phyloP scores from a whole-genome alignment of 2,329 filamentous ascomycete genomes.

The Diatrype stigma region DNA sequence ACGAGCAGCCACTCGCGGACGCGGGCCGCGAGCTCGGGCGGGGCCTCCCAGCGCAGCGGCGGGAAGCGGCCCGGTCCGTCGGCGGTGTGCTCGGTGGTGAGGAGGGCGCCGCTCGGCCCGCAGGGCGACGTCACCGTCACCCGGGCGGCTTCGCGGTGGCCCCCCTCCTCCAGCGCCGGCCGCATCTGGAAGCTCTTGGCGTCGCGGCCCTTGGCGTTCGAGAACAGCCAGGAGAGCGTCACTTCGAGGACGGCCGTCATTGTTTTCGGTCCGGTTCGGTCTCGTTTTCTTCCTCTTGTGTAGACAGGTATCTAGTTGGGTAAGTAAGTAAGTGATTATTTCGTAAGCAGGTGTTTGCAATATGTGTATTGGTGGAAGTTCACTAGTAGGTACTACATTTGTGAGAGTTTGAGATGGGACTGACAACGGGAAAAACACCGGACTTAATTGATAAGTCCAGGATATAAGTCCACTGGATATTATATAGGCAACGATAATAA shows the following conservation, averaged over 20 bases:
- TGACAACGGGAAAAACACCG: background rate
- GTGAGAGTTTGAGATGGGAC: too few relatives aligned
- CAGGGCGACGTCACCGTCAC: conserved; percentile 35
- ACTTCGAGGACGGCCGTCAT: conserved; percentile 27
- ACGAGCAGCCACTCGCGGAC: conserved; percentile 44
- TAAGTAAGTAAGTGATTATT: too few relatives aligned
- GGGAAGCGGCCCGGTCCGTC: conserved; percentile 38
- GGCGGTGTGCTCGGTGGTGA: conserved; percentile 34
- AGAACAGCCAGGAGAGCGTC: conserved; percentile 35
- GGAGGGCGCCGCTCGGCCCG: conserved; percentile 31
- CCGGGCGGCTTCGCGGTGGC: conserved; percentile 29
- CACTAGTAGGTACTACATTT: too few relatives aligned
- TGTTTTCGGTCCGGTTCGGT: background rate
- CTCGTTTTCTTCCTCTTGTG: too few relatives aligned
- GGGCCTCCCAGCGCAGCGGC: conserved; percentile 34
- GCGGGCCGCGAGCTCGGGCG: conserved; percentile 18
- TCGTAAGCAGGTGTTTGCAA: too few relatives aligned
- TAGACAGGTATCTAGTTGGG: too few relatives aligned
- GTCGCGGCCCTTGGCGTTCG: conserved; percentile 32
- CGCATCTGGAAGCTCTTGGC: conserved; percentile 33
- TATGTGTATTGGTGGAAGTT: too few relatives aligned
- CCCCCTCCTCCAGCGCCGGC: conserved; percentile 31
- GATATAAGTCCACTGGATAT: too few relatives aligned
- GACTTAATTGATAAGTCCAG: background rate
- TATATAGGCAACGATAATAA: too few relatives aligned